phyloP scores from a whole-genome alignment of 345 rosid genomes.

The Microthlaspi erraticum region DNA sequence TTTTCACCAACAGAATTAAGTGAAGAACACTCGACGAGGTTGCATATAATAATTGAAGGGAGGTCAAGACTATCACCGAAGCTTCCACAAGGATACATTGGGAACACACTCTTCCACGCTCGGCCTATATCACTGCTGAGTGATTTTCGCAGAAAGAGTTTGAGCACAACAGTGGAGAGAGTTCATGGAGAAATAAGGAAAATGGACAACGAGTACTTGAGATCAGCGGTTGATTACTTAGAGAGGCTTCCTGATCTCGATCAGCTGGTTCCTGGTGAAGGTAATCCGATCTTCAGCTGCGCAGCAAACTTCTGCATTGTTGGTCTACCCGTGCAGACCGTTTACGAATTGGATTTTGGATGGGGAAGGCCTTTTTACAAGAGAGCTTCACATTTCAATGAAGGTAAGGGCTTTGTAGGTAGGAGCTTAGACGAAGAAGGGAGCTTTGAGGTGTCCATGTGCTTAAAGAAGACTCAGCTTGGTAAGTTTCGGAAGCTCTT shows the following conservation, averaged over 20 bases:
- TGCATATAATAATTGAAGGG: constrained; percentile 51
- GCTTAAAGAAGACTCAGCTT: constrained; percentile 61
- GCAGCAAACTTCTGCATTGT: constrained; percentile 64
- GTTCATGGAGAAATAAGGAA: constrained; percentile 40
- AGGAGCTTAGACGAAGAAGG: constrained; percentile 58
- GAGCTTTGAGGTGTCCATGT: constrained; percentile 57
- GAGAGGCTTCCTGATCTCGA: constrained; percentile 38
- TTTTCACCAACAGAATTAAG: constrained; percentile 25
- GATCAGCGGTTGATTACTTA: constrained; percentile 52
- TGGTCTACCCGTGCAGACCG: constrained; percentile 47
- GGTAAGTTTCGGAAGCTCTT: constrained; percentile 58
- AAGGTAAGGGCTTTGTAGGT: constrained; percentile 56
- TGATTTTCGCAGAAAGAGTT: constrained; percentile 42
- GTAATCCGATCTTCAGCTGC: constrained; percentile 48
- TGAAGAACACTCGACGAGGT: constrained; percentile 39
- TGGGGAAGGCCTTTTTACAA: constrained; percentile 67
- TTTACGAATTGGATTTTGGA: constrained; percentile 64
- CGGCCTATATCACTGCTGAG: constrained; percentile 23
- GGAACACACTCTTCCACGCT: constrained; percentile 50
- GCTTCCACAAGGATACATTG: constrained; percentile 51
- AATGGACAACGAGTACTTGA: constrained; percentile 51
- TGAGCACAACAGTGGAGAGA: constrained; percentile 41
- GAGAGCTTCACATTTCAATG: constrained; percentile 57
- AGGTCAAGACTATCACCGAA: constrained; percentile 51
- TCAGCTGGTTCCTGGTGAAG: constrained; percentile 43